These are phyloP conservation scores for Carnegiea gigantea DNA, from an alignment of 179 eudicot genomes.

Conservation along the genomic window DNA sequence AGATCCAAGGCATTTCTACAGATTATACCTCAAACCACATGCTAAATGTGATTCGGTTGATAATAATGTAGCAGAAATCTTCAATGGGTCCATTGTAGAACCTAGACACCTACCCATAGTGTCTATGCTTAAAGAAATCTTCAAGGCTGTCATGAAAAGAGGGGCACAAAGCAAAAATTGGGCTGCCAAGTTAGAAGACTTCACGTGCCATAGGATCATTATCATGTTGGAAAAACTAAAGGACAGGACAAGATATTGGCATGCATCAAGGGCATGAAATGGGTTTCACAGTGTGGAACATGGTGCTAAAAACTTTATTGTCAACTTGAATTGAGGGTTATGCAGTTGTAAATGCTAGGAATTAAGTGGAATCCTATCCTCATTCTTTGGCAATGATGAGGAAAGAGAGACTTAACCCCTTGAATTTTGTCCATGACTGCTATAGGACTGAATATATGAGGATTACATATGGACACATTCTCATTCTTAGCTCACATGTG, in stretches of 20 bases:
- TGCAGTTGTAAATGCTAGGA: not conserved
- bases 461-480: not conserved
- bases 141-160: not conserved
- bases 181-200: no score
- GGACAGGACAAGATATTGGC: no score
- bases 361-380: not conserved
- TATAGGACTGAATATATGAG: not conserved
- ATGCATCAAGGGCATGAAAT: no score
- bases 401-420: not conserved
- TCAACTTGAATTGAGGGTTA: not conserved
- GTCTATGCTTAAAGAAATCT: not conserved
- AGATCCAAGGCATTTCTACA: not conserved
- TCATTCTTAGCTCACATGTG: not conserved
- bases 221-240: no score
- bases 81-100: not conserved
- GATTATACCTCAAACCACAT: not conserved
- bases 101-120: not conserved
- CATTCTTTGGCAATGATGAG: not conserved
- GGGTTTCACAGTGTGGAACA: no score
- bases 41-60: not conserved
- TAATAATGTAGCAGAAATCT: no score
- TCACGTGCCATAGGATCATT: no score
- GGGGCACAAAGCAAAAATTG: no score
- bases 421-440: not conserved
- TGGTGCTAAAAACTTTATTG: no score